phyloP scores from a whole-genome alignment of 2,329 filamentous ascomycete genomes.

The Sclerotinia glacialis region DNA sequence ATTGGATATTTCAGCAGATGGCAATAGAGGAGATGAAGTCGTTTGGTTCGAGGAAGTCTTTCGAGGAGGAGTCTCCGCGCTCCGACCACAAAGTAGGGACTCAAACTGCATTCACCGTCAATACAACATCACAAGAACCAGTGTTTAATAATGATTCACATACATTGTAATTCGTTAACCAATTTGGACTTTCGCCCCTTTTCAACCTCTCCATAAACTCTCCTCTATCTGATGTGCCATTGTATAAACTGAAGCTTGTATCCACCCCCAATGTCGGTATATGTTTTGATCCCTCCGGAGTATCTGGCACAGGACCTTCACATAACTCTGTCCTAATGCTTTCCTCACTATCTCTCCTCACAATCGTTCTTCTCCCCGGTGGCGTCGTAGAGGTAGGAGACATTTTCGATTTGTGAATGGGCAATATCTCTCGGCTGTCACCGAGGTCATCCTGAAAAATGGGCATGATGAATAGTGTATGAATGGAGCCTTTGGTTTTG shows the following conservation, averaged over 20 bases:
- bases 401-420: slow-evolving; percentile 27
- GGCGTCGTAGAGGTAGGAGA: slow-evolving; percentile 31
- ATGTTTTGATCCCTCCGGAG: slow-evolving; percentile 24
- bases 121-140: slow-evolving; percentile 13
- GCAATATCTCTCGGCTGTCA: slow-evolving; percentile 32
- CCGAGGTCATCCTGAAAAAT: slow-evolving; percentile 56
- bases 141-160: slow-evolving; percentile 27
- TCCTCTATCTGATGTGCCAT: slow-evolving; percentile 56
- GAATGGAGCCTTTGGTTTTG: slow-evolving; percentile 16
- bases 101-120: slow-evolving; percentile 31
- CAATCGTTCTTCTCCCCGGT: slow-evolving; percentile 27
- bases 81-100: slow-evolving; percentile 35
- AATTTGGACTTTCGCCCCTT: slow-evolving; percentile 70
- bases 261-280: slow-evolving; percentile 24
- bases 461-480: slow-evolving; percentile 47
- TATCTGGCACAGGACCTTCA: slow-evolving; percentile 50
- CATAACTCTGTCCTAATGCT: slow-evolving; percentile 60
- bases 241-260: slow-evolving; percentile 25
- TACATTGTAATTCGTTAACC: slow-evolving; percentile 65
- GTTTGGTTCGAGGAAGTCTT: slow-evolving; percentile 26
- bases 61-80: slow-evolving; percentile 32
- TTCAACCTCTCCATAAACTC: slow-evolving; percentile 85
- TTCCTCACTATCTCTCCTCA: slow-evolving; percentile 53
- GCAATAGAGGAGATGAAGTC: slow-evolving; percentile 38
- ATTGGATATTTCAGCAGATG: slow-evolving; percentile 40